phyloP scores from a whole-genome alignment of 2,329 filamentous ascomycete genomes.

The Aspergillus pseudoglaucus region DNA sequence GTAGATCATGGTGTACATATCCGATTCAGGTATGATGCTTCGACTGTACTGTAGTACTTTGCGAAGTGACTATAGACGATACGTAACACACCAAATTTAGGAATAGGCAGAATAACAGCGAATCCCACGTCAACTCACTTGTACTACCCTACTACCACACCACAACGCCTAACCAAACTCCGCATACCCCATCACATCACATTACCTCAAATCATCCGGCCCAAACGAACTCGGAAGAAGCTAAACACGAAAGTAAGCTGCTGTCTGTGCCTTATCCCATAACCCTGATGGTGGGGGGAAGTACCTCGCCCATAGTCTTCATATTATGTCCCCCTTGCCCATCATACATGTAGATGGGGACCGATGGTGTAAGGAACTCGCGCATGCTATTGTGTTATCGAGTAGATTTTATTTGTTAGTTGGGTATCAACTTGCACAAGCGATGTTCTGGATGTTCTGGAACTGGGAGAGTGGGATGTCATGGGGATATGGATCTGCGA shows the following conservation, averaged over 20 bases:
- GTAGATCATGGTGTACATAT: too few species aligned
- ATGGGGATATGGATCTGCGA: neutral
- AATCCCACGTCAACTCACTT: neutral
- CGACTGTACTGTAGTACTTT: too few species aligned
- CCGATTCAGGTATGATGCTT: too few species aligned
- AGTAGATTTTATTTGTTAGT: slow-evolving; percentile 5
- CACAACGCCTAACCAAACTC: neutral
- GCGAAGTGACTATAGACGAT: too few species aligned
- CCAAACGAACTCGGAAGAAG: slow-evolving; percentile 64
- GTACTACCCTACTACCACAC: neutral
- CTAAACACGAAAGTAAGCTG: slow-evolving; percentile 33
- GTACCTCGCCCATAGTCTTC: slow-evolving; percentile 35
- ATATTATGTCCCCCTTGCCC: slow-evolving; percentile 58
- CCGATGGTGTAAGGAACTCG: slow-evolving; percentile 63
- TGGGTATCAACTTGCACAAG: too few species aligned
- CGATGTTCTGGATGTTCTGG: too few species aligned
- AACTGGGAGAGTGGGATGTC: neutral
- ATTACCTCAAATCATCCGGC: slow-evolving; percentile 48
- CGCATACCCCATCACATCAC: neutral
- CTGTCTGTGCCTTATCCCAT: neutral
- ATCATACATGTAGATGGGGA: slow-evolving; percentile 89
- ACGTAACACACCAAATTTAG: too few species aligned
- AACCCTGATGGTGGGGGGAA: neutral
- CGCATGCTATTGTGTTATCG: slow-evolving; percentile 47
- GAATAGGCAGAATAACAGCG: neutral